These are phyloP conservation scores for Cercospora beticola DNA, from an alignment of 2,329 filamentous ascomycete species.

Conservation along the genomic window DNA sequence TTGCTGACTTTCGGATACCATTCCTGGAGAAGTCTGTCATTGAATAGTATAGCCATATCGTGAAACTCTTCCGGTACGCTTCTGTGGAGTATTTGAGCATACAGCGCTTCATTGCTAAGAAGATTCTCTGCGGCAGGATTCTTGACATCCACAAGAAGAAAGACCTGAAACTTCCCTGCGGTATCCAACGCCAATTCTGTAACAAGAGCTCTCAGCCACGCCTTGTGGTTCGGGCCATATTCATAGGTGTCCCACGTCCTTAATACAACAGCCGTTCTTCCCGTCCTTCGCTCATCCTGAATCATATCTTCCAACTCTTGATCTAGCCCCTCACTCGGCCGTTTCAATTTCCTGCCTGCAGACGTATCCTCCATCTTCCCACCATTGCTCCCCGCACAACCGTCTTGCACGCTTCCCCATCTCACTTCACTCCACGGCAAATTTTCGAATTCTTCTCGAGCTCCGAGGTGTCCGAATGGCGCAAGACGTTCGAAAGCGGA, in stretches of 20 bases:
- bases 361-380: not conserved
- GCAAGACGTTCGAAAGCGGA: not conserved
- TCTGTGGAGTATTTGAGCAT: constrained; percentile 46
- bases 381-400: not conserved
- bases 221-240: constrained; percentile 73
- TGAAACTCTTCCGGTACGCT: constrained; percentile 75
- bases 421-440: not conserved
- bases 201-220: constrained; percentile 77
- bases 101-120: constrained; percentile 65
- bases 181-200: constrained; percentile 76
- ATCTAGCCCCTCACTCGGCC: not conserved
- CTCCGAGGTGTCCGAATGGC: not conserved
- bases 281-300: not conserved
- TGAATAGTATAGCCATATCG: constrained; percentile 87
- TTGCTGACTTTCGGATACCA: constrained; percentile 61
- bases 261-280: constrained; percentile 54
- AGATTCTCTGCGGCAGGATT: constrained; percentile 66
- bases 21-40: constrained; percentile 78
- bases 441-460: not conserved
- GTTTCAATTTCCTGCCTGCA: not conserved
- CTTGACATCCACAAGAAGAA: constrained; percentile 79
- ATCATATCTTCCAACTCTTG: not conserved
- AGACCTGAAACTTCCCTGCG: constrained; percentile 78
- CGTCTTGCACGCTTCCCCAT: constrained; percentile 1
- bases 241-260: constrained; percentile 76